Conservation (phyloP, 2,329 filamentous ascomycete genomes). For the Trichoderma sp. region DNA sequence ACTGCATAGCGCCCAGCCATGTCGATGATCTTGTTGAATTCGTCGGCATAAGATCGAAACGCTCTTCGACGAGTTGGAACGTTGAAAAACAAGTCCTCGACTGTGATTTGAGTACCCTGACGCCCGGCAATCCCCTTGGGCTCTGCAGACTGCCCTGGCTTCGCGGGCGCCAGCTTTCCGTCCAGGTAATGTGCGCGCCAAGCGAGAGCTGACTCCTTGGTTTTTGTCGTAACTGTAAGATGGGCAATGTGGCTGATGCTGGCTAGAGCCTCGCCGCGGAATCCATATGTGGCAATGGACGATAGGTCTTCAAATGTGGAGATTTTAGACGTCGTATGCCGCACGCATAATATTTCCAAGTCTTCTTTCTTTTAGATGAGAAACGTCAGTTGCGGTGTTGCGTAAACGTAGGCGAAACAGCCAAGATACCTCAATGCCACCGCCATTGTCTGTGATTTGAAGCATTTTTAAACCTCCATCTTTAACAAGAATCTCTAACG, state of each 20-base stretch:
- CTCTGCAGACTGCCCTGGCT: conserved; percentile 81
- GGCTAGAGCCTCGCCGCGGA: conserved; percentile 90
- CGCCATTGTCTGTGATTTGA: conserved; percentile 96
- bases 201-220: conserved; percentile 79
- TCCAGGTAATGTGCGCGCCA: conserved; percentile 87
- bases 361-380: conserved; percentile 70
- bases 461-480: conserved; percentile 92
- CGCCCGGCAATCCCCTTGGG: conserved; percentile 86
- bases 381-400: not conserved
- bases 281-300: conserved; percentile 93
- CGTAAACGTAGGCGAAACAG: not conserved
- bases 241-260: conserved; percentile 99
- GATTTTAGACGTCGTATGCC: conserved; percentile 95
- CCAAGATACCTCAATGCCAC: conserved; percentile 78
- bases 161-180: conserved; percentile 75
- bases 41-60: conserved; percentile 87
- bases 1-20: conserved; percentile 90
- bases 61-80: conserved; percentile 82
- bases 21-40: conserved; percentile 97
- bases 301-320: conserved; percentile 88
- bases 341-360: conserved; percentile 84
- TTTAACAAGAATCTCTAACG: conserved; percentile 86
- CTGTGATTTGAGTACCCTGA: conserved; percentile 88
- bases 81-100: conserved; percentile 97
- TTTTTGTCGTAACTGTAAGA: conserved; percentile 90